Conservation (phyloP, 805 yeast species). For the Maudiozyma saulgeensis region DNA sequence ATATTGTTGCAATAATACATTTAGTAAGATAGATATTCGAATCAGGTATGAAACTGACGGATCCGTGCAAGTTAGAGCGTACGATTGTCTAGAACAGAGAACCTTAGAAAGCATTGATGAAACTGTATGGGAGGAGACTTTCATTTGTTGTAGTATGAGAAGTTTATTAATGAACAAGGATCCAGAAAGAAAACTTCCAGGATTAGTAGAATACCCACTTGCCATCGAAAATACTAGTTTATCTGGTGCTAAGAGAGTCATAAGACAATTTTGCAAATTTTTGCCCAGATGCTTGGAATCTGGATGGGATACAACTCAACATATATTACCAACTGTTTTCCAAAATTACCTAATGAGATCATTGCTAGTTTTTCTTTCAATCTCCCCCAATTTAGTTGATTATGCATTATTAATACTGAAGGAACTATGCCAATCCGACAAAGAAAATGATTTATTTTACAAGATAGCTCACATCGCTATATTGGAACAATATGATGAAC, state of each 20-base stretch:
- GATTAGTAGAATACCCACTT: constrained; percentile 43
- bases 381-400: constrained; percentile 15
- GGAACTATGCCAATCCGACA: constrained; percentile 11
- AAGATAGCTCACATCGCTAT: constrained; percentile 19
- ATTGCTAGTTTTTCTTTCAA: constrained; percentile 22
- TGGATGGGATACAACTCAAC: constrained; percentile 33
- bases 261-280: constrained; percentile 33
- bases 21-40: constrained; percentile 64
- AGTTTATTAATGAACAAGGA: constrained; percentile 44
- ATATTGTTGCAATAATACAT: constrained; percentile 63
- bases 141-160: constrained; percentile 49
- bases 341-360: constrained; percentile 50
- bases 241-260: constrained; percentile 24
- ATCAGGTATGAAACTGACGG: constrained; percentile 38
- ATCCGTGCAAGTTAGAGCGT: constrained; percentile 23
- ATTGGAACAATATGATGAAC: constrained; percentile 14
- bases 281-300: constrained; percentile 39
- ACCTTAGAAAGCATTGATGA: constrained; percentile 26
- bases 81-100: constrained; percentile 26
- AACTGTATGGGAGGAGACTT: constrained; percentile 50
- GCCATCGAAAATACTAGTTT: constrained; percentile 25
- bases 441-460: constrained; percentile 17
- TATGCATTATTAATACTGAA: constrained; percentile 15
- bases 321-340: constrained; percentile 27
- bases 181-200: constrained; percentile 47